These are phyloP conservation scores for Gracilaria domingensis DNA, from an alignment of 23 red algal species.

Conservation along the genomic window DNA sequence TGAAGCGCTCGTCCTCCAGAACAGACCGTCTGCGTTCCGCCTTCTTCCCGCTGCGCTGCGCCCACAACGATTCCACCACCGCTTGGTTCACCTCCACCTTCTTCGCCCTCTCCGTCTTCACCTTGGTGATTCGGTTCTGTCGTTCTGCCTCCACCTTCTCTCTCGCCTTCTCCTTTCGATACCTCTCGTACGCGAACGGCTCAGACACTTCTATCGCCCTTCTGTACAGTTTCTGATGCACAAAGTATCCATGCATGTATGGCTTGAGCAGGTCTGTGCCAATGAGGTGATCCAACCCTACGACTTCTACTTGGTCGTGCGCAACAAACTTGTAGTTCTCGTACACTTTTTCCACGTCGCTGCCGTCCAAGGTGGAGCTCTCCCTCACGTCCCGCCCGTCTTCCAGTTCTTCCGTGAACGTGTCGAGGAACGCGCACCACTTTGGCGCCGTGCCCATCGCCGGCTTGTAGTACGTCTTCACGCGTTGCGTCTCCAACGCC, in stretches of 20 bases:
- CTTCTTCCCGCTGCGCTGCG: slow-evolving; percentile 51
- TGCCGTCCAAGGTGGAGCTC: slow-evolving; percentile 3
- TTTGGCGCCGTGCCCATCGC: slow-evolving; percentile 84
- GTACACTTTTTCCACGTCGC: slow-evolving; percentile 77
- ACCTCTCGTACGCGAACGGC: slow-evolving; percentile 95
- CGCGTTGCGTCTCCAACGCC: slow-evolving; percentile 62
- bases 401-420: slow-evolving; percentile 90
- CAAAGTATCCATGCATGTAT: slow-evolving; percentile 97
- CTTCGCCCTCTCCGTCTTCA: slow-evolving; percentile 29
- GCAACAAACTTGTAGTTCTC: slow-evolving; percentile 96
- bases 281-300: slow-evolving; percentile 77
- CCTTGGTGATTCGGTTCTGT: slow-evolving; percentile 76
- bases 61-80: slow-evolving; percentile 40
- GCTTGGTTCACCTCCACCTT: slow-evolving; percentile 71
- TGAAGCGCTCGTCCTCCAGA: slow-evolving; percentile 86
- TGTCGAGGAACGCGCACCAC: slow-evolving; percentile 95
- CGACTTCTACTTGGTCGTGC: slow-evolving; percentile 60
- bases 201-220: slow-evolving; percentile 77
- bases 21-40: slow-evolving; percentile 24
- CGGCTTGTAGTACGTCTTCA: slow-evolving; percentile 92
- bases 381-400: background rate
- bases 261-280: slow-evolving; percentile 76
- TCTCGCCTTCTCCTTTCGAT: slow-evolving; percentile 71
- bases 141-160: slow-evolving; percentile 79
- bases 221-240: slow-evolving; percentile 86